Base-by-base conservation (phyloP, 192 early-diverging fungal genomes). In the Pilaira anomala region DNA sequence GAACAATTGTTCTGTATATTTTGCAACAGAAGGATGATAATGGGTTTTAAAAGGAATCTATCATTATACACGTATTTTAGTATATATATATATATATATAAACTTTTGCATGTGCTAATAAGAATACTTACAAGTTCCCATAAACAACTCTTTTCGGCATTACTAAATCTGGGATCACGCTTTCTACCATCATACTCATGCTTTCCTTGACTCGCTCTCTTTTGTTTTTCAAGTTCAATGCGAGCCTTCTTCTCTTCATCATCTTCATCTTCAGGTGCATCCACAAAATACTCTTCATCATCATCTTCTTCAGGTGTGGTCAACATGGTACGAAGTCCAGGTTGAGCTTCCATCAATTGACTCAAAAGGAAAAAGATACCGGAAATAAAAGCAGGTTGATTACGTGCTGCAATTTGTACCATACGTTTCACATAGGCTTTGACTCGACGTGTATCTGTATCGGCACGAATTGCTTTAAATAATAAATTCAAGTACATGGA, bases 401-500 rank as follows among this genome's bases (percentile, higher is more conserved):
- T 85, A 54, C 86, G 78, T 3, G 68, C 75, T 21, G 86, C 85
- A 24, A 86, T 80, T 75, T 98, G 97, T 36, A 96, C 75, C 19
- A 94, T 80, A 49, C 97, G 86, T 79, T 96, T 96, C 8, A 96
- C 74, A 80, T 97, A 97, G 5, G 94, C 86, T 73, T 87, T 83
- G 21, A 90, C 79, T 13, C 95, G 80, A 7, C 74, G 65, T 14
- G 82, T 69, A 51, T 80, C 78, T 5, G 75, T 64, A 69, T 98
- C 97, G 36, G 84, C 77, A 63, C 85, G 87, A 4, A 98, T 74
- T 18, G 93, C 88, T 49, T 88, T 84, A 81, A 82, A 95, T 5
- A 98, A 75, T 16, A 98, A 77, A 70, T 98, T 98, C 48, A 97
- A 82, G 71, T 93, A 97, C 81, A 95, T 85, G 21, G 93, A 91